A percentile compares a stretch with the other conserved stretches of the same genome.
Conservation (phyloP, 768 basidiomycete species). For the Termitomyces bulborhizus region DNA sequence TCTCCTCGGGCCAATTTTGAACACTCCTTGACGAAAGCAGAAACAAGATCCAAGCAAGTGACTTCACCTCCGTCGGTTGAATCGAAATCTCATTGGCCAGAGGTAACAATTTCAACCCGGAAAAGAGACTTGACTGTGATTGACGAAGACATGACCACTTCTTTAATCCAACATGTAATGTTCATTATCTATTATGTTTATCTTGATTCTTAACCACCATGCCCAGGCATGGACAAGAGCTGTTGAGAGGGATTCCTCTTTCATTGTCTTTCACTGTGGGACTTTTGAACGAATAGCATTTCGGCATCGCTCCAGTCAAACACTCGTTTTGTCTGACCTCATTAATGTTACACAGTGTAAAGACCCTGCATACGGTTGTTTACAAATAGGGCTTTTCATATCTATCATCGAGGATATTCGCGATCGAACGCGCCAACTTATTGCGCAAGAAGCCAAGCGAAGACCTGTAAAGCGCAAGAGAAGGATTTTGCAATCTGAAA, state of each 20-base stretch:
- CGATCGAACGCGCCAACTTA: background rate
- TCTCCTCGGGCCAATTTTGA: background rate
- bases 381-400: conserved; percentile 1
- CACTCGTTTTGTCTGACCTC: conserved; percentile 3
- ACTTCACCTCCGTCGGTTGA: background rate
- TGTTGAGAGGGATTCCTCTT: conserved; percentile 4
- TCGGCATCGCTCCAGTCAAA: conserved; percentile 6
- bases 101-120: background rate
- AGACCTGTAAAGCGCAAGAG: background rate
- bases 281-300: conserved; percentile 4
- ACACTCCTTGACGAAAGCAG: background rate
- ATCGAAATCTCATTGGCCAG: background rate
- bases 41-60: no score
- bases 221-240: conserved; percentile 6
- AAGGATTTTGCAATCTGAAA: background rate
- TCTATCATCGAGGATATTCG: background rate
- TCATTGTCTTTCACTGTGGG: conserved; percentile 4
- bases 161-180: conserved; percentile 3
- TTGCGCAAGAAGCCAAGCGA: background rate
- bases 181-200: background rate
- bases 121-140: background rate
- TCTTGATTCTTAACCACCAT: background rate
- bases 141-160: background rate
- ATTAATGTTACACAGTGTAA: background rate
- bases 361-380: background rate